These are phyloP conservation scores for Wickerhamiella bombiphila DNA, from an alignment of 805 yeast species.

Conservation along the genomic window DNA sequence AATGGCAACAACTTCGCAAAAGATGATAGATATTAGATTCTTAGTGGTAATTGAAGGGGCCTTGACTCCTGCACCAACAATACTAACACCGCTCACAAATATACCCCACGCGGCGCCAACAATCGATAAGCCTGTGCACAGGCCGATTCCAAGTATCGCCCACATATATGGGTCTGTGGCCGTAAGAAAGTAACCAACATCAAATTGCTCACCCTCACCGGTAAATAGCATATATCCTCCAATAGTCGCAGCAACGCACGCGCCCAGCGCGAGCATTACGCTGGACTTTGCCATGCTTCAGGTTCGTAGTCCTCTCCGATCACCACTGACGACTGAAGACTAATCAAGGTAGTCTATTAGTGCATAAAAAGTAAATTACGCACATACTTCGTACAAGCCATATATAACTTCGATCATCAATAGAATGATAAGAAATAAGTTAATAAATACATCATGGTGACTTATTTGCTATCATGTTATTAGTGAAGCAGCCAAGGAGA, in stretches of 20 bases:
- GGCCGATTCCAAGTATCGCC: slow-evolving; percentile 82
- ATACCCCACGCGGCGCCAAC: slow-evolving; percentile 99
- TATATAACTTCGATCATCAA: too few relatives aligned
- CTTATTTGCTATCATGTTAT: too few relatives aligned
- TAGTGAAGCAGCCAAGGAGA: too few relatives aligned
- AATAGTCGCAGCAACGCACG: slow-evolving; percentile 11
- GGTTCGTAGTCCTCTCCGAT: too few relatives aligned
- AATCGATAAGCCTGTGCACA: slow-evolving; percentile 86
- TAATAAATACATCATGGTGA: too few relatives aligned
- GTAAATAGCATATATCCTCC: slow-evolving; percentile 44
- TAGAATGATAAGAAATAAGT: too few relatives aligned
- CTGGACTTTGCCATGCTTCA: too few relatives aligned
- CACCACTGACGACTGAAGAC: too few relatives aligned
- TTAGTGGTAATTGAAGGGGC: slow-evolving; percentile 96
- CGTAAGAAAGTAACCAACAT: slow-evolving; percentile 76
- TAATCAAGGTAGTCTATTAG: too few relatives aligned
- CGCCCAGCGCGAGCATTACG: slow-evolving; percentile 6
- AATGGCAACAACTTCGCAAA: slow-evolving; percentile 98
- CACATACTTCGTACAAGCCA: too few relatives aligned
- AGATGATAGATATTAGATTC: slow-evolving; percentile 88
- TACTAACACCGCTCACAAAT: slow-evolving; percentile 85
- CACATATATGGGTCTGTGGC: slow-evolving; percentile 90
- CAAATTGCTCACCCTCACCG: slow-evolving; percentile 83
- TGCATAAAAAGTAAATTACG: too few relatives aligned
- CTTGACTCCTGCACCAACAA: slow-evolving; percentile 95